Evolutionary conservation across 352 stramenopile species (phyloP).

Genomic region (Phytophthora pinifolia): DNA sequence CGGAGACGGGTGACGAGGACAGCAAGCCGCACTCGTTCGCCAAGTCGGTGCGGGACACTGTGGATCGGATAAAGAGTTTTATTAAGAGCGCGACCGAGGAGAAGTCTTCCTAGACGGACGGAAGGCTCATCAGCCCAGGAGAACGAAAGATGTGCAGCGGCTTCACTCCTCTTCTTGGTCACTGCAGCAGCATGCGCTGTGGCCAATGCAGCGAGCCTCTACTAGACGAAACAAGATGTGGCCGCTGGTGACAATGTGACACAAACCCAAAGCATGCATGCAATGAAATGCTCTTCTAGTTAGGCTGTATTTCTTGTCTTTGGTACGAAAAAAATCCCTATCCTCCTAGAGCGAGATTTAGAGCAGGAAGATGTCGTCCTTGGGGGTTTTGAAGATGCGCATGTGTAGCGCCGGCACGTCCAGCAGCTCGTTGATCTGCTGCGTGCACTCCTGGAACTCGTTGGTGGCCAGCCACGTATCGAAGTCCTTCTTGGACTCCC

Average conservation of each 20-base stretch:
- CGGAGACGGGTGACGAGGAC: conserved; percentile 61
- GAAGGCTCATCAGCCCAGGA: conserved; percentile 5
- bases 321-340: too few relatives aligned
- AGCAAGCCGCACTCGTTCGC: conserved; percentile 86
- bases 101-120: conserved; percentile 25
- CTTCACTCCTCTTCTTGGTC: conserved; percentile 23
- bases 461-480: conserved; percentile 75
- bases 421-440: conserved; percentile 84
- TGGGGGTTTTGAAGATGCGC: conserved; percentile 75
- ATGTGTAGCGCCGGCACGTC: conserved; percentile 82
- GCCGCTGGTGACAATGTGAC: conserved; percentile 11
- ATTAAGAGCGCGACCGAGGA: conserved; percentile 65
- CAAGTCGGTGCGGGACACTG: conserved; percentile 76
- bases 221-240: conserved; percentile 3
- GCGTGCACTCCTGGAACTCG: conserved; percentile 77
- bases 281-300: too few relatives aligned
- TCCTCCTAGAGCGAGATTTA: conserved; percentile 22
- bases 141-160: conserved; percentile 16
- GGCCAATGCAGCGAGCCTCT: conserved; percentile 7
- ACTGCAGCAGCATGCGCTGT: conserved; percentile 17
- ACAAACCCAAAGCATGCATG: conserved; percentile 16
- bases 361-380: conserved; percentile 85
- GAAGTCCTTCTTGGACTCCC: conserved; percentile 79
- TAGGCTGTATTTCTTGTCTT: conserved; percentile 7
- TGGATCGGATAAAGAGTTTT: conserved; percentile 90